Evolutionary conservation across 2,329 filamentous ascomycete species (phyloP).

Genomic region (Xylariomycetidae sp.): DNA sequence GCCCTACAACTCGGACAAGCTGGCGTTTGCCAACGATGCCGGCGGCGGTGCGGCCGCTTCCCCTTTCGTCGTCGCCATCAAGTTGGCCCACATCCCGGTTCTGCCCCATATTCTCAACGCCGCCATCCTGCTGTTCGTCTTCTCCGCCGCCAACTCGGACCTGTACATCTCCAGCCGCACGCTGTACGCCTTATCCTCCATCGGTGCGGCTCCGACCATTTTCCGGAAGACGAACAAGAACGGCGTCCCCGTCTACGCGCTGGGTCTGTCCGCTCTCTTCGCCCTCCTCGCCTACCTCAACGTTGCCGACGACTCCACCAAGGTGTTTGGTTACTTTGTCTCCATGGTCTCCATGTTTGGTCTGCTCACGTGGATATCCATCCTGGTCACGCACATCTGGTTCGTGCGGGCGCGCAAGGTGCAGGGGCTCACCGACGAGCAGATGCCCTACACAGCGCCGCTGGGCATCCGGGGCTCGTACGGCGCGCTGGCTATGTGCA

Average conservation of each 20-base stretch:
- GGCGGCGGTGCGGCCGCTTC: conserved; percentile 54
- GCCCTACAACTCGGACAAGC: conserved; percentile 58
- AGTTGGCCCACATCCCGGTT: conserved; percentile 53
- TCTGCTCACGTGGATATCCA: conserved; percentile 61
- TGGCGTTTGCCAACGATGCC: conserved; percentile 50
- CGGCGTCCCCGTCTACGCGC: conserved; percentile 64
- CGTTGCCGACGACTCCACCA: conserved; percentile 48
- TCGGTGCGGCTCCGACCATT: conserved; percentile 65
- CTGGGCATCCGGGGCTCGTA: conserved; percentile 66
- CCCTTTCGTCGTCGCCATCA: conserved; percentile 71
- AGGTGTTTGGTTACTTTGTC: conserved; percentile 60
- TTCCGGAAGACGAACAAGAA: conserved; percentile 65
- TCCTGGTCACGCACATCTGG: conserved; percentile 61
- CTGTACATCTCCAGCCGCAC: conserved; percentile 70
- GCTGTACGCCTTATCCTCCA: conserved; percentile 65
- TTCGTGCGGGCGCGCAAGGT: conserved; percentile 58
- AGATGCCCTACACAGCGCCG: conserved; percentile 61
- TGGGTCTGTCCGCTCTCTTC: conserved; percentile 55
- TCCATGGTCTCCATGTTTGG: conserved; percentile 64
- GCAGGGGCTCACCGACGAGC: conserved; percentile 49
- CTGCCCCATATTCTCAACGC: conserved; percentile 66
- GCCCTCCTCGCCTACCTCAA: conserved; percentile 65
- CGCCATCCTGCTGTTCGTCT: conserved; percentile 69
- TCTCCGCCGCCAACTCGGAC: conserved; percentile 72
- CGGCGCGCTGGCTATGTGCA: conserved; percentile 62